These are phyloP conservation scores for Smallanthus sonchifolius DNA, from an alignment of 129 eudicot species.

Conservation along the genomic window DNA sequence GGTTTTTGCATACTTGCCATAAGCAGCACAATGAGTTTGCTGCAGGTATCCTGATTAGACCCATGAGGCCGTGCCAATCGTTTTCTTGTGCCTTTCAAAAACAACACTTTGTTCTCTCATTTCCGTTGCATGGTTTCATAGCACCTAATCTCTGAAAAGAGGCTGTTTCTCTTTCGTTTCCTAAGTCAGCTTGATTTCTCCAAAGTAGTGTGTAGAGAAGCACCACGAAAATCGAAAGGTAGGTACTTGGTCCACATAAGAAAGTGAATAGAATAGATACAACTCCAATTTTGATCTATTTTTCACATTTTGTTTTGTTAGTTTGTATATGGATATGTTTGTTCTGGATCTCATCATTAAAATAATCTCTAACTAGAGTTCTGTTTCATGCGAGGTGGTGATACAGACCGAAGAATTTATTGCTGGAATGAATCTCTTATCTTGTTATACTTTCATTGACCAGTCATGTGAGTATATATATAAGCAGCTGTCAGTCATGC, in stretches of 20 bases:
- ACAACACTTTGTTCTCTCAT: neutral
- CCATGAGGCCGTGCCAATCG: neutral
- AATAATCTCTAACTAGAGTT: conserved; percentile 26
- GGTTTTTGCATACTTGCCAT: neutral
- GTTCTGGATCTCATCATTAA: neutral
- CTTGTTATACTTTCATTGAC: conserved; percentile 77
- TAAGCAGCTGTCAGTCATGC: conserved; percentile 80
- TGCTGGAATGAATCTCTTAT: conserved; percentile 53
- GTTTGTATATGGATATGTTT: conserved; percentile 2
- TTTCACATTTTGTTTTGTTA: neutral
- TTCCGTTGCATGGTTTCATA: conserved; percentile 4
- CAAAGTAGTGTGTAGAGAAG: conserved; percentile 5
- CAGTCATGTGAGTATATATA: conserved; percentile 65
- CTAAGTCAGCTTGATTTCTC: conserved; percentile 1
- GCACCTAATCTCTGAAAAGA: neutral
- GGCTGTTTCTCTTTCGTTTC: conserved; percentile 7
- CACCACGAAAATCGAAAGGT: neutral
- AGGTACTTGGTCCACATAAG: conserved; percentile 7
- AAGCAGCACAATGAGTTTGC: neutral
- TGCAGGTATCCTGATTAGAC: conserved; percentile 10
- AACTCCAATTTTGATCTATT: neutral
- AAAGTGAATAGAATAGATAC: conserved; percentile 1
- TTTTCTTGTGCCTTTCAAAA: neutral
- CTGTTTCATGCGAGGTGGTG: conserved; percentile 30
- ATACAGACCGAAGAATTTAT: conserved; percentile 86